Evolutionary conservation across 1,284 basidiomycete species (phyloP).

Genomic region (Malassezia sp.): DNA sequence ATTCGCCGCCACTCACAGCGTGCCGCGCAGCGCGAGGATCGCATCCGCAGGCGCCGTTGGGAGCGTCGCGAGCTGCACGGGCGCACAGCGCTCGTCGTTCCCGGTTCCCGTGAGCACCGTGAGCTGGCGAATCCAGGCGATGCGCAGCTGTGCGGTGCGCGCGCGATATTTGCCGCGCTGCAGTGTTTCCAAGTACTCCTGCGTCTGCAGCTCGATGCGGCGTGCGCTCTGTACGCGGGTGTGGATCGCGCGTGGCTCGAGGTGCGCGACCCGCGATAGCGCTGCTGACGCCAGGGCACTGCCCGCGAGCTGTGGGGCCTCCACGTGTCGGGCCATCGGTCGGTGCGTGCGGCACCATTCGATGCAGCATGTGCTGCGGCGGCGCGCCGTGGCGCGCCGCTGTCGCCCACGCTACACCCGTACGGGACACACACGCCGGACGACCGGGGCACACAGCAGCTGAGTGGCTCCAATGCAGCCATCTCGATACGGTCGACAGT

Average conservation of each 20-base stretch:
- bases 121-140: background rate
- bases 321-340: slow-evolving; percentile 11
- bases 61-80: slow-evolving; percentile 1
- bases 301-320: slow-evolving; percentile 24
- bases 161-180: slow-evolving; percentile 10
- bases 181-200: slow-evolving; percentile 25
- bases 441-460: no score
- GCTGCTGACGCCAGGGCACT: slow-evolving; percentile 3
- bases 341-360: slow-evolving; percentile 4
- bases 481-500: slow-evolving; percentile 11
- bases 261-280: no score
- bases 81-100: slow-evolving; percentile 4
- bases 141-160: slow-evolving; percentile 1
- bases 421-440: no score
- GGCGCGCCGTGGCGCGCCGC: background rate
- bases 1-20: slow-evolving; percentile 11
- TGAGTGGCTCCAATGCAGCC: no score
- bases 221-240: background rate
- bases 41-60: slow-evolving; percentile 1
- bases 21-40: slow-evolving; percentile 3
- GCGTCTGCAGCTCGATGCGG: slow-evolving; percentile 19
- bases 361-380: slow-evolving; percentile 3
- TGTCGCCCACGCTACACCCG: background rate
- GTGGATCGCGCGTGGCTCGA: background rate
- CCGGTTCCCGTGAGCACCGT: slow-evolving; percentile 1